phyloP scores from a whole-genome alignment of 306 rosid species.

The Crotalaria pallida region DNA sequence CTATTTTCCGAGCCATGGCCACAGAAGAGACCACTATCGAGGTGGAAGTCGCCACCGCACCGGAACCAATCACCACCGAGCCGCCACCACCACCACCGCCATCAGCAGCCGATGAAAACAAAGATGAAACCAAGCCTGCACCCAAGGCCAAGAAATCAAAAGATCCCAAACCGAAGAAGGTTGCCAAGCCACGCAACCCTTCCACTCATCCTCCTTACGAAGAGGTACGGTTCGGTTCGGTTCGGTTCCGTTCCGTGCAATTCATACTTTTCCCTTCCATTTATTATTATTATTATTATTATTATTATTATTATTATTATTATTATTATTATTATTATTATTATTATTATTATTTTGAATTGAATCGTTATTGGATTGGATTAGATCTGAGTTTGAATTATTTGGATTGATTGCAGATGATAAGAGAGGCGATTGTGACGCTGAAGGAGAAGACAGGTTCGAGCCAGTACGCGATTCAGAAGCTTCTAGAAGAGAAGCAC shows the following conservation, averaged over 20 bases:
- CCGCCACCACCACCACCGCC: neutral
- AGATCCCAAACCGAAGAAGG: conserved; percentile 50
- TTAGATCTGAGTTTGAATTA: conserved; percentile 16
- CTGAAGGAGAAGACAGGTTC: conserved; percentile 73
- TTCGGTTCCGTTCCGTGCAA: too few species aligned
- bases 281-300: too few species aligned
- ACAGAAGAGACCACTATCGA: neutral
- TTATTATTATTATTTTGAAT: too few species aligned
- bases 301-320: too few species aligned
- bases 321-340: too few species aligned
- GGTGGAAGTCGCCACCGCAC: neutral
- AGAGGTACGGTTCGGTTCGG: conserved; percentile 38
- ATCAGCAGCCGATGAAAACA: neutral
- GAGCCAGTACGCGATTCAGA: conserved; percentile 76
- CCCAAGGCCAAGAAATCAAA: conserved; percentile 32
- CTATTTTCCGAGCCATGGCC: neutral
- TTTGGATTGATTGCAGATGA: conserved; percentile 51
- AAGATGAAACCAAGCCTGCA: neutral
- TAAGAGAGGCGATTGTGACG: conserved; percentile 67
- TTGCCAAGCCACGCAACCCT: conserved; percentile 42
- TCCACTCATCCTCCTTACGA: conserved; percentile 71
- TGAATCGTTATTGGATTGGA: neutral
- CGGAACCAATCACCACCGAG: neutral
- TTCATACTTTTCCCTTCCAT: too few species aligned
- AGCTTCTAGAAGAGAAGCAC: conserved; percentile 67